A percentile compares a stretch with the other conserved stretches of the same genome.
Conservation (phyloP, 2,329 filamentous ascomycete species). For the Exophiala calicioides region DNA sequence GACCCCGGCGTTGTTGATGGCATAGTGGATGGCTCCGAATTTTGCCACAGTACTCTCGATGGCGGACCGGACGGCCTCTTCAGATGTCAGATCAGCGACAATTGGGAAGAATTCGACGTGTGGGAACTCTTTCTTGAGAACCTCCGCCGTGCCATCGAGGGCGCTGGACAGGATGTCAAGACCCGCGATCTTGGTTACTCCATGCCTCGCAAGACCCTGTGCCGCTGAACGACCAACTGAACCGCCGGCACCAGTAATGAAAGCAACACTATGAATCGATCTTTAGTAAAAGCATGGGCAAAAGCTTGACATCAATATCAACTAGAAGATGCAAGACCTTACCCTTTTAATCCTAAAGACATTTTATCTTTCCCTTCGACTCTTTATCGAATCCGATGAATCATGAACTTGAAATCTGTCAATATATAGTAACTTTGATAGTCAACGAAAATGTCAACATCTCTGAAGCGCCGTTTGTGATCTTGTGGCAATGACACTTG, state of each 20-base stretch:
- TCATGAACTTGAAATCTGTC: no score
- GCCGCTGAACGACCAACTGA: slow-evolving; percentile 51
- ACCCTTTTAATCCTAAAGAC: no score
- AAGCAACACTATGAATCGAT: slow-evolving; percentile 41
- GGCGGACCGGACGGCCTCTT: slow-evolving; percentile 2
- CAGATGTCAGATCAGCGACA: slow-evolving; percentile 5
- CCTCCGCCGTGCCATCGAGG: slow-evolving; percentile 5
- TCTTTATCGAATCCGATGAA: no score
- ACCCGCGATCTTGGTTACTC: slow-evolving; percentile 8
- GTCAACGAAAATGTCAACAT: no score
- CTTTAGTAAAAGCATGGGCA: no score
- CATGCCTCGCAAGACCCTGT: slow-evolving; percentile 37
- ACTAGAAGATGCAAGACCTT: no score
- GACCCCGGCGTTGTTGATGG: slow-evolving; percentile 58
- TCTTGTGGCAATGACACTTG: no score
- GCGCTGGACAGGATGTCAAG: slow-evolving; percentile 6
- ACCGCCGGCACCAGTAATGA: slow-evolving; percentile 51
- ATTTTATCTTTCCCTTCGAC: no score
- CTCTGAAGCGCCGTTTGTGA: no score
- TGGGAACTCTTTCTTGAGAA: slow-evolving; percentile 1
- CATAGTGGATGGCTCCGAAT: slow-evolving; percentile 57
- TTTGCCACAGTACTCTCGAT: background rate
- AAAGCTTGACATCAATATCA: no score
- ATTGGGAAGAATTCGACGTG: slow-evolving; percentile 10
- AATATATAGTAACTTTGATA: no score